These are phyloP conservation scores for Alnus glutinosa DNA, from an alignment of 306 rosid genomes.

Conservation along the genomic window DNA sequence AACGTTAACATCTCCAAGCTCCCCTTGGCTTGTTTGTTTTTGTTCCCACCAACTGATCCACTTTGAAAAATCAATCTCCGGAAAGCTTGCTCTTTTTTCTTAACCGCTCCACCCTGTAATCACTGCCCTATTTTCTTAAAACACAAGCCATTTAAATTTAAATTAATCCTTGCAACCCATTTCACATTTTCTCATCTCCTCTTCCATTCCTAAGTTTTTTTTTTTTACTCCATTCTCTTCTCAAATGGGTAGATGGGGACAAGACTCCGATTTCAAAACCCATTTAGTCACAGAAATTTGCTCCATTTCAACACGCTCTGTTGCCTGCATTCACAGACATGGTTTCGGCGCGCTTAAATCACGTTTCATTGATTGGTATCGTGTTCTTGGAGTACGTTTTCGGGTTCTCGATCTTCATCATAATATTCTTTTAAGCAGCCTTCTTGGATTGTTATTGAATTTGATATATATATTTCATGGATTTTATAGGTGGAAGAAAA, in stretches of 20 bases:
- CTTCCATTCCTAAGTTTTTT: background rate
- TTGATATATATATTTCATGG: background rate
- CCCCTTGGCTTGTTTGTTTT: slow-evolving; percentile 31
- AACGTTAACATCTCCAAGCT: slow-evolving; percentile 38
- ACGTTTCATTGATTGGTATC: slow-evolving; percentile 83
- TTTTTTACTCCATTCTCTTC: background rate
- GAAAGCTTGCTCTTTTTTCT: slow-evolving; percentile 54
- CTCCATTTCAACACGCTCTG: slow-evolving; percentile 54
- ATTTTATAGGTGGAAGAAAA: slow-evolving; percentile 72
- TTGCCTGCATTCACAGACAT: slow-evolving; percentile 59
- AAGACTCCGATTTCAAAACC: slow-evolving; percentile 63
- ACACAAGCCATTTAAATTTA: background rate
- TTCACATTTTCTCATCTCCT: slow-evolving; percentile 36
- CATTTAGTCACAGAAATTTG: slow-evolving; percentile 69
- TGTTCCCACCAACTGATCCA: slow-evolving; percentile 60
- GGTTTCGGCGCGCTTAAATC: slow-evolving; percentile 30
- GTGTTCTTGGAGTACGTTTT: slow-evolving; percentile 72
- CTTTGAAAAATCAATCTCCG: slow-evolving; percentile 56
- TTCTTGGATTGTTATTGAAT: background rate
- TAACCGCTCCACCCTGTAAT: slow-evolving; percentile 64
- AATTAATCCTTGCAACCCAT: slow-evolving; percentile 38
- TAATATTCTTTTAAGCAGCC: background rate
- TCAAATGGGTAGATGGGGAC: slow-evolving; percentile 43
- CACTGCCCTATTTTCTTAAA: slow-evolving; percentile 15
- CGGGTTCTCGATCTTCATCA: background rate